Conservation (phyloP, 176 grass and related monocot species). For the Pontederia crassipes region DNA sequence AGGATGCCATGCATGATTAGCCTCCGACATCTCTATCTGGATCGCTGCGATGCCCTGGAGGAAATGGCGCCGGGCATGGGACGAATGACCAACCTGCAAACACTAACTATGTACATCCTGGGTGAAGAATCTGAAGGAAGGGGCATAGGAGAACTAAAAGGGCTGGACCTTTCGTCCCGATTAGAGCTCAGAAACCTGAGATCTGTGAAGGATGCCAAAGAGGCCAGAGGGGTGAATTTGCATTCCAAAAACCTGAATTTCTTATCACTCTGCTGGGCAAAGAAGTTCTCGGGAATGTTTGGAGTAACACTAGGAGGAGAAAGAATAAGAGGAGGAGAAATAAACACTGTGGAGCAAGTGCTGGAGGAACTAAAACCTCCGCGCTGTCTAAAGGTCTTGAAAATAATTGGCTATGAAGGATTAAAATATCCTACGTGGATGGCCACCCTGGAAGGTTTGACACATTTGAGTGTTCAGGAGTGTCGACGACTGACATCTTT, state of each 20-base stretch:
- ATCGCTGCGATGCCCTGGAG: background rate
- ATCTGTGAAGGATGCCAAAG: background rate
- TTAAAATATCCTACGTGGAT: too few species aligned
- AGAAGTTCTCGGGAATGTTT: too few species aligned
- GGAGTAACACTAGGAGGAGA: too few species aligned
- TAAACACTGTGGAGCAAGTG: too few species aligned
- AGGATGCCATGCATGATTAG: conserved; percentile 9
- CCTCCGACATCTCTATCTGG: background rate
- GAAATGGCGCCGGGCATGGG: conserved; percentile 11
- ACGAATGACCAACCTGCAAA: conserved; percentile 2
- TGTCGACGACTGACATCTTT: too few species aligned
- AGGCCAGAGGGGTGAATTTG: conserved; percentile 10
- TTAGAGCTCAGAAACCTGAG: conserved; percentile 8
- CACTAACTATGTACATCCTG: conserved; percentile 10
- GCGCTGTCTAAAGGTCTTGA: too few species aligned
- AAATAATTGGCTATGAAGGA: too few species aligned
- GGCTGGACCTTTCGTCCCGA: conserved; percentile 8
- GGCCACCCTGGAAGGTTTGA: too few species aligned
- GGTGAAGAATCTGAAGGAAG: background rate
- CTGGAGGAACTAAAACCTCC: too few species aligned
- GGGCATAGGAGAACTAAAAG: conserved; percentile 16
- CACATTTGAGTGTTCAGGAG: too few species aligned
- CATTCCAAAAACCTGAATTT: conserved; percentile 1
- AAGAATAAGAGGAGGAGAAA: too few species aligned
- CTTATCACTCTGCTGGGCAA: conserved; percentile 4